Conservation (phyloP, 2,329 filamentous ascomycete species). For the Botrytis aclada region DNA sequence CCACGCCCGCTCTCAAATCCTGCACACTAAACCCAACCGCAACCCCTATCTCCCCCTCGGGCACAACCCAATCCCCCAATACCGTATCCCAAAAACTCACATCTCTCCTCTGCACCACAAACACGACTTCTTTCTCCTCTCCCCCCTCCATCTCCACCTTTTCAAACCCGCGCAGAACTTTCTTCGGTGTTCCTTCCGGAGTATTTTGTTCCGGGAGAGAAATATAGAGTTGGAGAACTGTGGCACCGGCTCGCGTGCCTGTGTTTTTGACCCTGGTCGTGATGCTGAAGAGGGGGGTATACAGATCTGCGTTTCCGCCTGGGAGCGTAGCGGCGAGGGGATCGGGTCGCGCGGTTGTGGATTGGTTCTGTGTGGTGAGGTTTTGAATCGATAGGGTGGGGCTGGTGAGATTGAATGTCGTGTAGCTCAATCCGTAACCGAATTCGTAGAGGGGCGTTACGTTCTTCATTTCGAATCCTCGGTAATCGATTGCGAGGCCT, state of each 20-base stretch:
- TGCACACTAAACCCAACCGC: constrained; percentile 26
- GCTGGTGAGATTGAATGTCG: constrained; percentile 57
- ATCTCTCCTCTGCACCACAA: constrained; percentile 72
- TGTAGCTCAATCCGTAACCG: constrained; percentile 75
- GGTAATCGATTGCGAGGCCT: constrained; percentile 76
- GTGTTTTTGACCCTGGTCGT: constrained; percentile 51
- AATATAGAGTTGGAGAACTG: constrained; percentile 39
- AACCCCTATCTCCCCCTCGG: constrained; percentile 21
- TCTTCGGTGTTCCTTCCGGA: constrained; percentile 40
- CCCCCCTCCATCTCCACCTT: constrained; percentile 70
- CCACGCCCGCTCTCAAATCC: constrained; percentile 21
- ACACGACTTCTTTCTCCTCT: constrained; percentile 59
- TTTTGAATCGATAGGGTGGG: constrained; percentile 39
- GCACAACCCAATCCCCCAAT: constrained; percentile 71
- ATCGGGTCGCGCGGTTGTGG: constrained; percentile 22
- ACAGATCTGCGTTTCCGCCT: constrained; percentile 55
- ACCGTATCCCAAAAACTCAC: constrained; percentile 78
- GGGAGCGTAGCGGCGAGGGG: constrained; percentile 43
- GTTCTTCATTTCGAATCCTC: constrained; percentile 60
- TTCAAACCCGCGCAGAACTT: constrained; percentile 71
- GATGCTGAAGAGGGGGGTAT: constrained; percentile 49
- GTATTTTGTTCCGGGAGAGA: neutral
- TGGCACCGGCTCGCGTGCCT: constrained; percentile 40
- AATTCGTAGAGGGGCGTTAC: constrained; percentile 72
- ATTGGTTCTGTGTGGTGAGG: neutral